Base-by-base conservation (phyloP, 805 yeast genomes). In the Ogataea parapolymorpha region DNA sequence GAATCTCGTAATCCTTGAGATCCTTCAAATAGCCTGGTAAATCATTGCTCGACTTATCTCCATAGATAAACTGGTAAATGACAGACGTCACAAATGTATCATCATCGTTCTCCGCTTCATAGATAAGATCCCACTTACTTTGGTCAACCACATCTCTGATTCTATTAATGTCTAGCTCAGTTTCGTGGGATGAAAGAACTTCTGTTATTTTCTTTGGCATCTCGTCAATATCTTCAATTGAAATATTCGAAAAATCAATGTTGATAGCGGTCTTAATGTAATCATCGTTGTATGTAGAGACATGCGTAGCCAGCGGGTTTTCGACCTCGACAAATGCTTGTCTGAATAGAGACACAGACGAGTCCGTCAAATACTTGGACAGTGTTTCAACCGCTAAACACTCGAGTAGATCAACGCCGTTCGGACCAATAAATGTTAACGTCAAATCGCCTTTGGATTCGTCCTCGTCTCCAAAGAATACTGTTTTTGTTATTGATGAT, bases 391-490 rank as follows among this genome's bases (percentile, higher is more conserved):
- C 60, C 0, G 96, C 97, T 29, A 81, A 69, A 56, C 78, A 80
- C 6, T 66, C 66, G 15, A 79, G 56, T 11, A 68, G 57, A 30
- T 82, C 77, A 8, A 62, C 56, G 27, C 74, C 75, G 11, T 69
- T 65, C 7, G 95, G 95, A 6, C 97, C 97, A 36, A 86, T 71
- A 91, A 95, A 90, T 3, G 85, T 68, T 18, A 93, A 63, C 13
- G 73, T 55, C 1, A 87, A 55, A 53, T 86, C 93, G 26, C 96
- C 95, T 62, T 80, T 76, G 10, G 85, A 71, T 62, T 89, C 97
- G 56, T 88, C 96, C 43, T 78, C 73, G 54, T 93, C 98, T 2
- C 98, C 96, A 55, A 93, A 93, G 44, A 79, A 82, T 18, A 89
- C 75, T 4, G 67, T 70, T 27, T 75, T 70, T 10, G 74, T 63